These are phyloP conservation scores for Globisporangium spinosum DNA, from an alignment of 352 stramenopile species.

Conservation along the genomic window DNA sequence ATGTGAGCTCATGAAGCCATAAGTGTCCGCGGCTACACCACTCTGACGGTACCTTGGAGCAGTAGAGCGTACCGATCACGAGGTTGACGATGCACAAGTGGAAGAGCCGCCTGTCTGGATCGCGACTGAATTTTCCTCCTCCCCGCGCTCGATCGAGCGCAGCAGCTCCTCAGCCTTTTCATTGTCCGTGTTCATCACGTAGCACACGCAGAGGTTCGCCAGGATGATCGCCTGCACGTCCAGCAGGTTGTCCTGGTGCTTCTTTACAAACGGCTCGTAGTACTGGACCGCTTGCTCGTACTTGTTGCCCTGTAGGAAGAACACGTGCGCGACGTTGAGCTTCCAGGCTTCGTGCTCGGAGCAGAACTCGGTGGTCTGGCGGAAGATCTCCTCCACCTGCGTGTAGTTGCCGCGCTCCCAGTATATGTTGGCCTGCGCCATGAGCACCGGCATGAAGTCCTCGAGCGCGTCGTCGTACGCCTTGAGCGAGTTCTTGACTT, in stretches of 20 bases:
- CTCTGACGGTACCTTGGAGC: slow-evolving; percentile 76
- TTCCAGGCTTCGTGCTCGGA: slow-evolving; percentile 94
- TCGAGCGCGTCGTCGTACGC: slow-evolving; percentile 94
- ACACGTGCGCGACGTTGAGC: slow-evolving; percentile 94
- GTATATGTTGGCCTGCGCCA: slow-evolving; percentile 95
- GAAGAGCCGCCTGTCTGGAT: slow-evolving; percentile 89
- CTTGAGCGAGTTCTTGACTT: slow-evolving; percentile 90
- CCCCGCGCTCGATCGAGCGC: slow-evolving; percentile 93
- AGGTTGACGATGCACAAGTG: slow-evolving; percentile 98
- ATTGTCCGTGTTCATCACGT: slow-evolving; percentile 97
- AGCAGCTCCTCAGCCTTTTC: slow-evolving; percentile 95
- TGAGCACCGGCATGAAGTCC: slow-evolving; percentile 95
- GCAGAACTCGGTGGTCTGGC: slow-evolving; percentile 94
- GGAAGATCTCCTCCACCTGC: slow-evolving; percentile 96
- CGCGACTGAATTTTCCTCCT: slow-evolving; percentile 87
- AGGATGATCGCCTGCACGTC: slow-evolving; percentile 95
- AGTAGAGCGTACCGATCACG: slow-evolving; percentile 97
- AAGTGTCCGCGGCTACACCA: background rate
- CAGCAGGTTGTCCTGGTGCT: slow-evolving; percentile 88
- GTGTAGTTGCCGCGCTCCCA: slow-evolving; percentile 96
- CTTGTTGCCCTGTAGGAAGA: slow-evolving; percentile 93
- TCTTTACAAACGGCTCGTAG: slow-evolving; percentile 95
- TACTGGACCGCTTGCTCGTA: slow-evolving; percentile 90
- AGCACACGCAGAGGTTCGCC: slow-evolving; percentile 96
- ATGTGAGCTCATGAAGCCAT: background rate